A percentile compares a stretch with the other conserved stretches of the same genome.
phyloP scores from a whole-genome alignment of 75 land plant genomes.

The Pseudotsuga menziesii region DNA sequence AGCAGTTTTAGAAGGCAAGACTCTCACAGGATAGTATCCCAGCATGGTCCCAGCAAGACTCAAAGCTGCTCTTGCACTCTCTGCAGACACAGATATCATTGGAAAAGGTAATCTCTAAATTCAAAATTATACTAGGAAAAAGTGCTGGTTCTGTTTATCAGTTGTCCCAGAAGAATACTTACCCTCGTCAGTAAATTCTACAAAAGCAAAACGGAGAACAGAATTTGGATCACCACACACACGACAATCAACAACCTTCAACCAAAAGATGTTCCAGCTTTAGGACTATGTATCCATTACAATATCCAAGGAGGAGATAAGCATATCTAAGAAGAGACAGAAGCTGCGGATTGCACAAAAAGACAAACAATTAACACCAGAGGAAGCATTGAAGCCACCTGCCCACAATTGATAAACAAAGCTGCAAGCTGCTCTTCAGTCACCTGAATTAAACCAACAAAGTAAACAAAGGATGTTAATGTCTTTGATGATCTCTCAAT shows the following conservation, averaged over 20 bases:
- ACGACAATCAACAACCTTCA: constrained; percentile 80
- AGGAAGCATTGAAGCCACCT: constrained; percentile 34
- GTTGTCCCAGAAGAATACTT: constrained; percentile 14
- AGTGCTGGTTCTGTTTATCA: too few species aligned
- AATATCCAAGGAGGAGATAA: not conserved
- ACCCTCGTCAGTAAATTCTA: constrained; percentile 87
- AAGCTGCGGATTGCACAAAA: not conserved
- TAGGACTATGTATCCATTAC: not conserved
- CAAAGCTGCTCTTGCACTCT: constrained; percentile 66
- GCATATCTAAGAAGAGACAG: too few species aligned
- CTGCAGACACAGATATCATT: constrained; percentile 27
- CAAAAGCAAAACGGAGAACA: constrained; percentile 87
- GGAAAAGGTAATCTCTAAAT: not conserved
- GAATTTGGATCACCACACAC: constrained; percentile 92
- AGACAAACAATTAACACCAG: not conserved
- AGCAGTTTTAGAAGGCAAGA: constrained; percentile 89
- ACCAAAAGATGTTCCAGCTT: constrained; percentile 6
- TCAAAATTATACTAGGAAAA: too few species aligned
- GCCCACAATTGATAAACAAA: constrained; percentile 82
- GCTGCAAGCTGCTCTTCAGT: constrained; percentile 92
- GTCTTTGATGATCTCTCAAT: not conserved
- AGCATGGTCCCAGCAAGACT: constrained; percentile 73
- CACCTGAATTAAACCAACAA: constrained; percentile 34
- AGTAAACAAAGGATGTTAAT: not conserved
- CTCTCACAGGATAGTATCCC: constrained; percentile 76